Evolutionary conservation across 768 basidiomycete genomes (phyloP).

Genomic region (Lactifluus volemus): DNA sequence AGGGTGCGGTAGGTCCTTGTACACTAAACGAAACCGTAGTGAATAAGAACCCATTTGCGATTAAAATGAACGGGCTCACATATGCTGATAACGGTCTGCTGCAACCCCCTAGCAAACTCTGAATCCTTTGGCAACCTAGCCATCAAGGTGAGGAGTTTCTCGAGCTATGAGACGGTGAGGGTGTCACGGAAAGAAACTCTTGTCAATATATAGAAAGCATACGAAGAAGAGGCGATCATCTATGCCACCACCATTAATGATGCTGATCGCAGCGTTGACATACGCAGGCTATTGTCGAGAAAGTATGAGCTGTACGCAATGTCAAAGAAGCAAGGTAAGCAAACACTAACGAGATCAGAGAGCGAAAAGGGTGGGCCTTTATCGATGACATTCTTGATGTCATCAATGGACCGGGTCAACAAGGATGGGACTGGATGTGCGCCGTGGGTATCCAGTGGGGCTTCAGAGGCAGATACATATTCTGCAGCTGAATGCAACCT

Average conservation of each 20-base stretch:
- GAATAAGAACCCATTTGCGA: neutral
- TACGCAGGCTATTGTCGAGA: slow-evolving; percentile 10
- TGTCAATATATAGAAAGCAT: neutral
- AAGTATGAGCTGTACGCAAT: neutral
- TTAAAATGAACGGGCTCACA: slow-evolving; percentile 5
- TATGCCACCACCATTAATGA: slow-evolving; percentile 4
- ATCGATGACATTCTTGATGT: slow-evolving; percentile 6
- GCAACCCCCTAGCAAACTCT: slow-evolving; percentile 3
- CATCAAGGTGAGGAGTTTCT: slow-evolving; percentile 18
- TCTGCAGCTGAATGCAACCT: slow-evolving; percentile 1
- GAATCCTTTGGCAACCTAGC: slow-evolving; percentile 1
- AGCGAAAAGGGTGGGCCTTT: slow-evolving; percentile 1
- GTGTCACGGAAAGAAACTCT: neutral
- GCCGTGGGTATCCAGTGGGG: slow-evolving; percentile 9
- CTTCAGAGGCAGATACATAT: neutral
- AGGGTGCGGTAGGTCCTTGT: slow-evolving; percentile 20
- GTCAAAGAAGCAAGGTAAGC: neutral
- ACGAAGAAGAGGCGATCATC: slow-evolving; percentile 18
- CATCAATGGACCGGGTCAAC: neutral
- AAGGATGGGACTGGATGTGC: neutral
- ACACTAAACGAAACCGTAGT: slow-evolving; percentile 6
- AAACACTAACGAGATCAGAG: slow-evolving; percentile 14
- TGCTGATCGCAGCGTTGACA: neutral
- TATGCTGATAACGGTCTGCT: slow-evolving; percentile 10
- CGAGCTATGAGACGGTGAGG: slow-evolving; percentile 8